These are phyloP conservation scores for Tolypocladium tropicale DNA, from an alignment of 2,329 filamentous ascomycete genomes.

Conservation along the genomic window DNA sequence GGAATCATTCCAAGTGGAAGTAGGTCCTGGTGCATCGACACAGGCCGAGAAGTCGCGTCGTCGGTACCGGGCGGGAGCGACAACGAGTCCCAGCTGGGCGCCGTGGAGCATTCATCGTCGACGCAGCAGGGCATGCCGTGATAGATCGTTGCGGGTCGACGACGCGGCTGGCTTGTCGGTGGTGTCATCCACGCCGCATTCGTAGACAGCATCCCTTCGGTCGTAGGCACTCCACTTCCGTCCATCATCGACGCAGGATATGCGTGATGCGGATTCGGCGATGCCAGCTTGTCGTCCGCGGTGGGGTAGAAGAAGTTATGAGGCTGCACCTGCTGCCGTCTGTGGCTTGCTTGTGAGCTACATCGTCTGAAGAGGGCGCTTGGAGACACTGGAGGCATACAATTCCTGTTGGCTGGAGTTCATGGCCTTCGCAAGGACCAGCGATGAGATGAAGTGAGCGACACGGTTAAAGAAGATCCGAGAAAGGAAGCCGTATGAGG, in stretches of 20 bases:
- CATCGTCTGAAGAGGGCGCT: neutral
- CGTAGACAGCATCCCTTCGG: conserved; percentile 34
- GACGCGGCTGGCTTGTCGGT: conserved; percentile 39
- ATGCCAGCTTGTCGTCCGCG: neutral
- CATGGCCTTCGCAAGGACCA: neutral
- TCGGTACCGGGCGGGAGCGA: conserved; percentile 39
- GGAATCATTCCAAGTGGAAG: conserved; percentile 3
- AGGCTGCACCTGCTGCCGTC: neutral
- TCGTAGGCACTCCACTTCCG: conserved; percentile 37
- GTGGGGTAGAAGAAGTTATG: neutral
- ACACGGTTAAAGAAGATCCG: too few relatives aligned
- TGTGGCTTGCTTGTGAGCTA: neutral
- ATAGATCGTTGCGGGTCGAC: conserved; percentile 49
- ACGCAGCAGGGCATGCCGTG: conserved; percentile 51
- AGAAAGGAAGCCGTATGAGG: neutral
- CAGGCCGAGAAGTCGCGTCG: conserved; percentile 42
- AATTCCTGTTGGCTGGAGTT: neutral
- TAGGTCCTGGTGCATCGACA: conserved; percentile 45
- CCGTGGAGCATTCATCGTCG: conserved; percentile 38
- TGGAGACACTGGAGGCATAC: neutral
- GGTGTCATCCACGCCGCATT: conserved; percentile 42
- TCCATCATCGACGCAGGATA: conserved; percentile 28
- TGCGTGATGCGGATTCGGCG: conserved; percentile 12
- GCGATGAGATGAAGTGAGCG: neutral
- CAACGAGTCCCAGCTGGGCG: conserved; percentile 48